Conservation (phyloP, 2,329 filamentous ascomycete species). For the Talaromyces marneffei region DNA sequence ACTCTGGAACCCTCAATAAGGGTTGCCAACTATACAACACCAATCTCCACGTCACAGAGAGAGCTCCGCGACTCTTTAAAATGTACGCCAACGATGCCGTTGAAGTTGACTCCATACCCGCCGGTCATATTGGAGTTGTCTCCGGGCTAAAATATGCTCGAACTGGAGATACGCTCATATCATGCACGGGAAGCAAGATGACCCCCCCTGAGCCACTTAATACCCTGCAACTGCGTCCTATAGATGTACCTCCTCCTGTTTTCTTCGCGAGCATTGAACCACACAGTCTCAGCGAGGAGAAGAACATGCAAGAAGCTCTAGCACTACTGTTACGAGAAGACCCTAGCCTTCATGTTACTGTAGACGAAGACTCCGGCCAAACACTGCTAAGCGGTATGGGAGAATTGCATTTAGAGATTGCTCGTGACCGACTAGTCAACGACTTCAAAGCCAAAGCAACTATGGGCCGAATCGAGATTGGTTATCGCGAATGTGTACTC, state of each 20-base stretch:
- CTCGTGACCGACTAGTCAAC: slow-evolving; percentile 76
- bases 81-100: slow-evolving; percentile 86
- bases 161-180: slow-evolving; percentile 86
- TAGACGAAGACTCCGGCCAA: slow-evolving; percentile 85
- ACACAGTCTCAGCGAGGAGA: slow-evolving; percentile 69
- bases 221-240: slow-evolving; percentile 75
- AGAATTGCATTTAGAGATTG: slow-evolving; percentile 89
- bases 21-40: slow-evolving; percentile 81
- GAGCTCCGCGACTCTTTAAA: slow-evolving; percentile 72
- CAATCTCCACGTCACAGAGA: slow-evolving; percentile 70
- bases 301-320: slow-evolving; percentile 69
- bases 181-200: slow-evolving; percentile 59
- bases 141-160: slow-evolving; percentile 84
- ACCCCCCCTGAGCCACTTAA: slow-evolving; percentile 64
- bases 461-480: slow-evolving; percentile 89
- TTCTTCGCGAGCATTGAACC: slow-evolving; percentile 94
- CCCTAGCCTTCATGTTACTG: slow-evolving; percentile 76
- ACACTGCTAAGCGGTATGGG: slow-evolving; percentile 95
- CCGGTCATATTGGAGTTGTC: slow-evolving; percentile 91
- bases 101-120: slow-evolving; percentile 71
- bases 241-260: slow-evolving; percentile 84
- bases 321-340: slow-evolving; percentile 81
- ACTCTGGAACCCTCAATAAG: slow-evolving; percentile 71
- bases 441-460: slow-evolving; percentile 80
- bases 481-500: slow-evolving; percentile 80